These are phyloP conservation scores for Candida ulmi DNA, from an alignment of 805 yeast species.

Conservation along the genomic window DNA sequence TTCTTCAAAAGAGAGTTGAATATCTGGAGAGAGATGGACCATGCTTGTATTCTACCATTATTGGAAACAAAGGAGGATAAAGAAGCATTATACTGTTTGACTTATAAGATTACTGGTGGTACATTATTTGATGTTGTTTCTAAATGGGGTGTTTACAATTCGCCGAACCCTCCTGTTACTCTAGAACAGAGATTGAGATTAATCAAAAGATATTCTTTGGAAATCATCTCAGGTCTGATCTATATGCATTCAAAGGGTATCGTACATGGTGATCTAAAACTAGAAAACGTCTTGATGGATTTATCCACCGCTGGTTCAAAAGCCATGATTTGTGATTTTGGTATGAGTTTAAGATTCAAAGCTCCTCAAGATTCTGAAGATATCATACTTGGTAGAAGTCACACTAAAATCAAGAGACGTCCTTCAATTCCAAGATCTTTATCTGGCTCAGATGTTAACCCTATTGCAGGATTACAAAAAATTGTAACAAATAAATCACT, in stretches of 20 bases:
- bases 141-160: conserved; percentile 51
- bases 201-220: conserved; percentile 37
- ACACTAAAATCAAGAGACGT: conserved; percentile 13
- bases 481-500: conserved; percentile 22
- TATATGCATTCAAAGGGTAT: conserved; percentile 61
- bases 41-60: conserved; percentile 60
- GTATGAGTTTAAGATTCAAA: conserved; percentile 51
- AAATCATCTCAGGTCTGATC: conserved; percentile 54
- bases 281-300: conserved; percentile 61
- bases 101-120: conserved; percentile 66
- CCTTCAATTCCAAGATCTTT: conserved; percentile 30
- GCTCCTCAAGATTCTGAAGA: conserved; percentile 13
- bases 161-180: conserved; percentile 23
- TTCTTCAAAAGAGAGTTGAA: conserved; percentile 66
- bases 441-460: conserved; percentile 20
- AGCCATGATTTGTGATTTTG: conserved; percentile 79
- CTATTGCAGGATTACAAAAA: conserved; percentile 13
- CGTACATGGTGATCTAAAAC: conserved; percentile 72
- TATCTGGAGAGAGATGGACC: conserved; percentile 69
- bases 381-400: conserved; percentile 23
- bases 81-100: conserved; percentile 64
- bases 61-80: conserved; percentile 55
- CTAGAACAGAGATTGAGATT: conserved; percentile 29
- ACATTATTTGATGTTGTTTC: conserved; percentile 71
- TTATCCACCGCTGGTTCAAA: conserved; percentile 33